A percentile compares a stretch with the other conserved stretches of the same genome.
Evolutionary conservation across 805 yeast species (phyloP).

Genomic region (Candida hungchunana): DNA sequence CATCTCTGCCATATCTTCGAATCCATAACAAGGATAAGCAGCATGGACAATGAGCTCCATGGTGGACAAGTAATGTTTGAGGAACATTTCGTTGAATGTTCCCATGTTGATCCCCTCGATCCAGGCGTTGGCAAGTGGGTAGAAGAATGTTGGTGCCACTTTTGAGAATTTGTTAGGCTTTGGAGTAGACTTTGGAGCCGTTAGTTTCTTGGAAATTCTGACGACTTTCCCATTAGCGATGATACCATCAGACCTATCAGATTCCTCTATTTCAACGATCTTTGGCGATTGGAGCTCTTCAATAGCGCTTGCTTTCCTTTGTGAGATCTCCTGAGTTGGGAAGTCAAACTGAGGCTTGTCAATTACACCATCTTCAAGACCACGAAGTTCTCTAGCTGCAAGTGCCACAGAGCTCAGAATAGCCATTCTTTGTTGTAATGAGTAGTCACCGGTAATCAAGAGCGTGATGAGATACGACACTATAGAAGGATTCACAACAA

Average conservation of each 20-base stretch:
- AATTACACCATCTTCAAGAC: conserved; percentile 49
- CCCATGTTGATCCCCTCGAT: conserved; percentile 52
- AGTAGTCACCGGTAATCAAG: conserved; percentile 68
- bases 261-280: conserved; percentile 17
- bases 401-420: conserved; percentile 66
- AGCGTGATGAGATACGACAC: conserved; percentile 36
- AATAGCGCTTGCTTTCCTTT: conserved; percentile 9
- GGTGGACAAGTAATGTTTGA: conserved; percentile 48
- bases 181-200: conserved; percentile 8
- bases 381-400: conserved; percentile 69
- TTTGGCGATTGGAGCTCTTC: conserved; percentile 14
- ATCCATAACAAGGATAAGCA: conserved; percentile 42
- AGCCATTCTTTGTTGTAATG: conserved; percentile 71
- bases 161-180: conserved; percentile 31
- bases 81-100: conserved; percentile 45
- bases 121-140: conserved; percentile 53
- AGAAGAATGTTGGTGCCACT: conserved; percentile 42
- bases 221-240: conserved; percentile 19
- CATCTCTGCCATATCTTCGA: conserved; percentile 30
- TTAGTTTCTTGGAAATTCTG: conserved; percentile 34
- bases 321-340: conserved; percentile 31
- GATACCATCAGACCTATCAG: not conserved
- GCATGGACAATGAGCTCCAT: conserved; percentile 42
- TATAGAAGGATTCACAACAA: conserved; percentile 49
- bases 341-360: conserved; percentile 34